phyloP scores from a whole-genome alignment of 805 yeast genomes.

The Hanseniaspora clermontiae region DNA sequence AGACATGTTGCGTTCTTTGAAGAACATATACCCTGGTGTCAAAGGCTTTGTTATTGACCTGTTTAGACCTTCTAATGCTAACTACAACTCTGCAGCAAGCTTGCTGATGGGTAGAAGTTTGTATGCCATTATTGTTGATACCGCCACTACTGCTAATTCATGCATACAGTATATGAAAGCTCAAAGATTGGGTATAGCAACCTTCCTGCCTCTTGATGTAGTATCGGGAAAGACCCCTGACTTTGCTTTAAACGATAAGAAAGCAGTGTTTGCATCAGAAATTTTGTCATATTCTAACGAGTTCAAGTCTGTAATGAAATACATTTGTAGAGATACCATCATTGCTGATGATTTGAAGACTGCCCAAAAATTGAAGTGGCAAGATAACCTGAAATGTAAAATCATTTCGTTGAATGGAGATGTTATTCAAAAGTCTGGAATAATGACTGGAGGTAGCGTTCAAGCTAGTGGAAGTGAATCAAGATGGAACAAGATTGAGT shows the following conservation, averaged over 20 bases:
- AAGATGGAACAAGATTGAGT: slow-evolving; percentile 66
- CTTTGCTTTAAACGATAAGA: slow-evolving; percentile 19
- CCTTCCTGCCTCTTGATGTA: slow-evolving; percentile 79
- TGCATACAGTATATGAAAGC: slow-evolving; percentile 73
- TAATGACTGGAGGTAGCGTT: slow-evolving; percentile 82
- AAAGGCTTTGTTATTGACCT: slow-evolving; percentile 69
- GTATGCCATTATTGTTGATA: slow-evolving; percentile 77
- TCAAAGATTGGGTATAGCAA: slow-evolving; percentile 71
- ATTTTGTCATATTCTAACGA: slow-evolving; percentile 55
- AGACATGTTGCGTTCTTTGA: slow-evolving; percentile 59
- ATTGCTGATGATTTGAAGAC: slow-evolving; percentile 57
- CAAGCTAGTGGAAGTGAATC: slow-evolving; percentile 28
- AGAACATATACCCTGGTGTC: slow-evolving; percentile 72
- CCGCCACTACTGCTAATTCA: slow-evolving; percentile 50
- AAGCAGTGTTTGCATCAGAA: slow-evolving; percentile 44
- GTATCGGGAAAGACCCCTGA: slow-evolving; percentile 53
- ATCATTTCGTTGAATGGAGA: slow-evolving; percentile 76
- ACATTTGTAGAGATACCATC: slow-evolving; percentile 65
- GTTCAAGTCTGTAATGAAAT: slow-evolving; percentile 65
- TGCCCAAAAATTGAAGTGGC: slow-evolving; percentile 69
- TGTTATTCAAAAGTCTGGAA: slow-evolving; percentile 68
- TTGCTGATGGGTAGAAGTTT: slow-evolving; percentile 66
- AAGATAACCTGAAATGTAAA: slow-evolving; percentile 42
- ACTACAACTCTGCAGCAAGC: slow-evolving; percentile 60
- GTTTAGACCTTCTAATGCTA: slow-evolving; percentile 61